These are phyloP conservation scores for Oryza glaberrima DNA, from an alignment of 176 grass and related monocot genomes.

Conservation along the genomic window DNA sequence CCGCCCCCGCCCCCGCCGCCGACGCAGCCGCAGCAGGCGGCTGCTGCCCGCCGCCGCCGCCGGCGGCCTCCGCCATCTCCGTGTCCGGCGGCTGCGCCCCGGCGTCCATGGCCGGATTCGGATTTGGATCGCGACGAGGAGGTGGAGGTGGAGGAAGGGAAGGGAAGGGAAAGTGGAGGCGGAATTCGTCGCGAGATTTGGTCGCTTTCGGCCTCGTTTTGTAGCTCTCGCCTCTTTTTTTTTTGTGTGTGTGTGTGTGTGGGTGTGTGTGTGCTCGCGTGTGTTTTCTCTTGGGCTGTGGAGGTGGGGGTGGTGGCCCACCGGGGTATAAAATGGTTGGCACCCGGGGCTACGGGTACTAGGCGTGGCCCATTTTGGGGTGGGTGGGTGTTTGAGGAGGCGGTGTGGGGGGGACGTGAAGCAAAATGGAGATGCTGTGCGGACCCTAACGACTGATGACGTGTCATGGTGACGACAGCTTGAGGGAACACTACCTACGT, in stretches of 20 bases:
- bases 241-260: background rate
- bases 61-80: constrained; percentile 73
- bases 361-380: background rate
- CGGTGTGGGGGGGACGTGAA: background rate
- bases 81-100: constrained; percentile 65
- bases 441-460: too few relatives aligned
- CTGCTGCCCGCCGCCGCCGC: background rate
- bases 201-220: constrained; percentile 45
- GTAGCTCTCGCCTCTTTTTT: background rate
- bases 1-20: background rate
- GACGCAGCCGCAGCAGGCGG: background rate
- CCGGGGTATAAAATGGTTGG: background rate
- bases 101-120: constrained; percentile 50
- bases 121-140: constrained; percentile 32
- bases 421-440: background rate
- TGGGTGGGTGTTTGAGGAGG: background rate
- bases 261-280: background rate
- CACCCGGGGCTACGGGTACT: background rate
- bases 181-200: constrained; percentile 59
- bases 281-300: background rate
- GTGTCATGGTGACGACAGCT: too few relatives aligned
- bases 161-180: constrained; percentile 39
- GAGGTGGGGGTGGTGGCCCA: too few relatives aligned
- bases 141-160: background rate
- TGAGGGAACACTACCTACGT: too few relatives aligned